Percentiles rank a stretch among this genome's conserved stretches.
Evolutionary conservation across 2,329 filamentous ascomycete genomes (phyloP).

Genomic region (Emergomyces orientalis): DNA sequence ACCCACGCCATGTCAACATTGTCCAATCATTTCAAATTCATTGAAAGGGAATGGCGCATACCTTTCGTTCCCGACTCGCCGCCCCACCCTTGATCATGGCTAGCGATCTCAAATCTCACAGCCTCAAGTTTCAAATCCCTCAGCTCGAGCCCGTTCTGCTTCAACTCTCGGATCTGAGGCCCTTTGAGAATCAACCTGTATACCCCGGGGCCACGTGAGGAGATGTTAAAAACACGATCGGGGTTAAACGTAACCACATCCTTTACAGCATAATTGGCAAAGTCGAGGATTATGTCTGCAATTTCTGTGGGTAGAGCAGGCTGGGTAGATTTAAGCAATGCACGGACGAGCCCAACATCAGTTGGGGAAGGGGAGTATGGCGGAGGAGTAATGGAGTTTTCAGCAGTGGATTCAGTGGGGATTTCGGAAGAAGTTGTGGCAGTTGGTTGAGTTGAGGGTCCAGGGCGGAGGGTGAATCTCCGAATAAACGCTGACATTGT

Average conservation of each 20-base stretch:
- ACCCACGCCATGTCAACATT: background rate
- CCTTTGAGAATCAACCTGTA: background rate
- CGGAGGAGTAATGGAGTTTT: background rate
- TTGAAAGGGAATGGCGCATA: background rate
- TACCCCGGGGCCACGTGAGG: background rate
- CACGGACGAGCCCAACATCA: background rate
- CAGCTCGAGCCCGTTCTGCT: conserved; percentile 1
- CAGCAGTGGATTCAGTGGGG: no score
- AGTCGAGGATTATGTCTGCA: conserved; percentile 7
- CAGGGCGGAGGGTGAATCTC: background rate
- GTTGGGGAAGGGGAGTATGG: conserved; percentile 5
- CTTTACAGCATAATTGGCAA: conserved; percentile 3
- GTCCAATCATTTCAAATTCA: background rate
- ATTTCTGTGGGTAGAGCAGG: conserved; percentile 8
- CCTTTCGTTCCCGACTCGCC: background rate
- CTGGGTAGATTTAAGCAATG: background rate
- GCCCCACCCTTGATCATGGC: conserved; percentile 8
- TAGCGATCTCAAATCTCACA: conserved; percentile 5
- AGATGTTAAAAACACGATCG: background rate
- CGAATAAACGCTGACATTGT: background rate
- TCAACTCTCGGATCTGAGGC: conserved; percentile 2
- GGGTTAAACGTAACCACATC: background rate
- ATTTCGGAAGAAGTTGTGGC: background rate
- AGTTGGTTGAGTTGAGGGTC: background rate
- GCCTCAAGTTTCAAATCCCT: conserved; percentile 4